These are phyloP conservation scores for Camellia granthamiana DNA, from an alignment of 148 eudicot genomes.

Conservation along the genomic window DNA sequence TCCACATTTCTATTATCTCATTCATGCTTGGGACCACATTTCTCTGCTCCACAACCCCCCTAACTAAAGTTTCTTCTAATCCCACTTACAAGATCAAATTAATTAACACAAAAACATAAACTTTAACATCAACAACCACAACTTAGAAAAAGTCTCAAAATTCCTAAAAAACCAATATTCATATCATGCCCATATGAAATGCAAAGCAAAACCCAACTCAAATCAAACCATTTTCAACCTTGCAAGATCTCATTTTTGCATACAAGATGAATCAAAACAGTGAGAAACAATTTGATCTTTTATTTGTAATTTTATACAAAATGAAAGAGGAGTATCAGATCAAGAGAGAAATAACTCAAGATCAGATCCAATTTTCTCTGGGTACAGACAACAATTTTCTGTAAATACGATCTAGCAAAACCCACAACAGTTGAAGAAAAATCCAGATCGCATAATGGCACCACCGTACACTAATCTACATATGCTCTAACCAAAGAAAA, in stretches of 20 bases:
- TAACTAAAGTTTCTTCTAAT: too few species aligned
- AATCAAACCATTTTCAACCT: not conserved
- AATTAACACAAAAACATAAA: not conserved
- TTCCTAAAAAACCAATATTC: too few species aligned
- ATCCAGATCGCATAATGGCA: conserved; percentile 1
- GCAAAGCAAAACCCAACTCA: not conserved
- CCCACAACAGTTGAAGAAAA: conserved; percentile 11
- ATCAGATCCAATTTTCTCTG: conserved; percentile 18
- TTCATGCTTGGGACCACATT: not conserved
- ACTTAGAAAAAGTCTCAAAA: not conserved
- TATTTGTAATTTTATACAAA: too few species aligned
- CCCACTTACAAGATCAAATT: not conserved
- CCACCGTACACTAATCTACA: conserved; percentile 16
- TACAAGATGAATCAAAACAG: not conserved
- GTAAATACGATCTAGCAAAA: conserved; percentile 3
- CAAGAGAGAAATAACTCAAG: conserved; percentile 16
- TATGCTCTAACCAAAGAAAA: not conserved
- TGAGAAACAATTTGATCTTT: too few species aligned
- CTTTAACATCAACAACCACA: not conserved
- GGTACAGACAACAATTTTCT: conserved; percentile 5
- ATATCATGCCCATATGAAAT: not conserved
- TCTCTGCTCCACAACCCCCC: not conserved
- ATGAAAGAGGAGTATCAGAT: not conserved
- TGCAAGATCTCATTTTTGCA: not conserved
- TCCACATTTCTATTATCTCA: not conserved